Percentiles rank a stretch among this genome's conserved stretches.
Conservation (phyloP, 345 rosid genomes). For the Arabidopsis arenosa region DNA sequence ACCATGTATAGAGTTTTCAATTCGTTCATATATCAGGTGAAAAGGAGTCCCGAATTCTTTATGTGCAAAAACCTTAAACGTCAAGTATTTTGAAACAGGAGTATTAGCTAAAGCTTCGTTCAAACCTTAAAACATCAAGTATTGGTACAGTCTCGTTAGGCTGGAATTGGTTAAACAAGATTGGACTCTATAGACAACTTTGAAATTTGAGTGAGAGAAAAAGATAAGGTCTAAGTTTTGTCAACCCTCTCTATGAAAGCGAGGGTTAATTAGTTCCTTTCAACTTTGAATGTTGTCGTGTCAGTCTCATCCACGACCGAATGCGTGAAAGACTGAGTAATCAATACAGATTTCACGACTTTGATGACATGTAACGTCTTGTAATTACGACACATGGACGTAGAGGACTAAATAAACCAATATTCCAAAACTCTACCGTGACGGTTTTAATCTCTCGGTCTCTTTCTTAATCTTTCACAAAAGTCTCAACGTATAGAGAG, state of each 20-base stretch:
- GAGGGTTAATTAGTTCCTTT: background rate
- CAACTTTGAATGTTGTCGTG: conserved; percentile 25
- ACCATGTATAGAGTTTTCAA: conserved; percentile 34
- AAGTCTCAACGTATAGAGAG: conserved; percentile 34
- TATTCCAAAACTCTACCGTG: conserved; percentile 31
- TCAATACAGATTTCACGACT: background rate
- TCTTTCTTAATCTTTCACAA: background rate
- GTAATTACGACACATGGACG: conserved; percentile 1
- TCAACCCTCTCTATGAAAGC: background rate
- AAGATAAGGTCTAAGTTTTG: background rate
- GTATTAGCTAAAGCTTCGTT: too few species aligned
- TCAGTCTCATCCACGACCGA: conserved; percentile 27
- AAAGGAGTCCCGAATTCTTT: too few species aligned
- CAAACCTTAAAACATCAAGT: too few species aligned
- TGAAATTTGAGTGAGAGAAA: background rate
- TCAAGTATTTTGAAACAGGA: too few species aligned
- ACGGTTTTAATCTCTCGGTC: conserved; percentile 23
- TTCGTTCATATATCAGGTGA: background rate
- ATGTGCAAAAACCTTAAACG: too few species aligned
- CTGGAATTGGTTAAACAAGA: background rate
- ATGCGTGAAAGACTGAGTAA: conserved; percentile 25
- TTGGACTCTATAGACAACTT: background rate
- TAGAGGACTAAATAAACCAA: background rate
- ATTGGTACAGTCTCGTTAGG: background rate
- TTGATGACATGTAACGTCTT: background rate